Evolutionary conservation across 2,329 filamentous ascomycete genomes (phyloP).

Genomic region (Hymenoscyphus albidus): DNA sequence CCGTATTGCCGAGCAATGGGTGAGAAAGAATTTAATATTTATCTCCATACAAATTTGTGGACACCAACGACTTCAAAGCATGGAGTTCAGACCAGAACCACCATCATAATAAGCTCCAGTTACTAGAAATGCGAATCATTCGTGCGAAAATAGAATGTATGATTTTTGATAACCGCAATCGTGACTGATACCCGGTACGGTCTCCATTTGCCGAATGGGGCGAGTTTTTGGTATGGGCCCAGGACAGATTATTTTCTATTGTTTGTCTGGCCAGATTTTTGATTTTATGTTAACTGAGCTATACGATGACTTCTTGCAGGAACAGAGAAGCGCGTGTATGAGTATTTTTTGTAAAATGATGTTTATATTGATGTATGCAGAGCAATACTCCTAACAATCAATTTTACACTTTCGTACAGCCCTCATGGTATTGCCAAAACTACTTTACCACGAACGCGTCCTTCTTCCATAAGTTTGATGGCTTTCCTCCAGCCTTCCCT

Average conservation of each 20-base stretch:
- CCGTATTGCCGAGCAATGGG: neutral
- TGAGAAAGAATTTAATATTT: neutral
- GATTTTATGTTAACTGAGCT: neutral
- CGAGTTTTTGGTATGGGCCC: neutral
- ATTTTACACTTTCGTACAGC: neutral
- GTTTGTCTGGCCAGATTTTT: neutral
- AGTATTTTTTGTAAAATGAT: no score
- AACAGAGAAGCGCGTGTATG: neutral
- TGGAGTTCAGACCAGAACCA: neutral
- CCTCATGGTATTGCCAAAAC: conserved; percentile 22
- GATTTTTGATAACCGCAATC: neutral
- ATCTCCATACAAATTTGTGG: neutral
- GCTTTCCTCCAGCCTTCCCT: conserved; percentile 25
- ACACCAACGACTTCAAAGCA: neutral
- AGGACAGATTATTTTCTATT: neutral
- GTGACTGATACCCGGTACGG: neutral
- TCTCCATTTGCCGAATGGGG: neutral
- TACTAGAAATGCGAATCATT: neutral
- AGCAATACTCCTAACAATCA: no score
- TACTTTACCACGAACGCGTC: conserved; percentile 25
- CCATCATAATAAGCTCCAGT: neutral
- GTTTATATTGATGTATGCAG: no score
- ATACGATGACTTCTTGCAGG: neutral
- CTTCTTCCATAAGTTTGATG: conserved; percentile 21
- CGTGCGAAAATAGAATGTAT: neutral